Evolutionary conservation across 106 monocot species (phyloP), one percentile per base, ranked within the genome.

Genomic region (Dioscorea dumetorum): DNA sequence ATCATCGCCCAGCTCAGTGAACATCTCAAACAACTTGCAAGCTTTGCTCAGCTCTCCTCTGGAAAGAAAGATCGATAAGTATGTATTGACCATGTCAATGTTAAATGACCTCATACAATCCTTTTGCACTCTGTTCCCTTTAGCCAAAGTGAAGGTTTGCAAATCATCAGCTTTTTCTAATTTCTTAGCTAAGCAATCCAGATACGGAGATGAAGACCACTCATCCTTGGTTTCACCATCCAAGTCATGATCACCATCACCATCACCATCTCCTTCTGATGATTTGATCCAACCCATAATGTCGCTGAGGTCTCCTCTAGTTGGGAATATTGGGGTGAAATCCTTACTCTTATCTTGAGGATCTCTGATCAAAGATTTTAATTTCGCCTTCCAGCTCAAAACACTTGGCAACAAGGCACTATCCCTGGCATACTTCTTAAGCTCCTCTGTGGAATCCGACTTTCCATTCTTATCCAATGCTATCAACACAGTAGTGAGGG

Each of bases 1-100:
- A 24, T 79, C 75, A 21, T 33, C 71, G 3, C 78, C 85, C 52
- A 78, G 57, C 23, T 76, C 61, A 8, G 66, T 76, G 68, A 99
- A 93, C 18, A 93, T 87, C 58, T 97, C 88, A 66, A 88, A 97
- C 67, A 91, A 70, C 70, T 91, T 95, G 75, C 88, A 88, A 60
- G 91, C 91, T n/a, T 74, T 60, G 63, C 80, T 95, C 50, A 95
- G 60, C 78, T 86, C 88, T 13, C 88, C 88, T 70, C 86, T 88
- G 0, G 82, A 67, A 21, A 95, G 58, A 68, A 88, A 91, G 50
- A 91, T 91, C n/a, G 88, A 85, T 35, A 99, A 68, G 69, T 93
- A 93, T 16, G 99, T 93, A 63, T 99, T 99, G 7, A 99, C 70
- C 90, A 93, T 90, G 70, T 90, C 93, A 8, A 76, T 49, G 70